A percentile compares a stretch with the other conserved stretches of the same genome.
These are phyloP conservation scores for Phytophthora brassicae DNA, from an alignment of 352 stramenopile genomes.

Conservation along the genomic window DNA sequence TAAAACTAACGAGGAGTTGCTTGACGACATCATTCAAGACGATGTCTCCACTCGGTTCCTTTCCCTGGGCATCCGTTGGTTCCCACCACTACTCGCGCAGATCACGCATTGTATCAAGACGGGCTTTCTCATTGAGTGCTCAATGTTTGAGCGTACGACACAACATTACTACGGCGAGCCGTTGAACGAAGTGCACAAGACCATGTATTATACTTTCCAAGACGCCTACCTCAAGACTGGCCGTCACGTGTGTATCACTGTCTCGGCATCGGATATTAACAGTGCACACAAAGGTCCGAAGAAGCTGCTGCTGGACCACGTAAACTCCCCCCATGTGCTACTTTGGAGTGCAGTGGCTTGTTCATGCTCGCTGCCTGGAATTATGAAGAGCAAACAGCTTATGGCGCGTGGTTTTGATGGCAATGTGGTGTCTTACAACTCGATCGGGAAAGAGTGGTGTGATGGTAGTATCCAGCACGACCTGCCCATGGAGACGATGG, in stretches of 20 bases:
- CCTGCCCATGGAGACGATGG: constrained; percentile 93
- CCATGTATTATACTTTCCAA: constrained; percentile 90
- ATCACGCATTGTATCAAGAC: constrained; percentile 89
- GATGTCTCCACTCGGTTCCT: constrained; percentile 64
- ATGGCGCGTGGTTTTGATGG: constrained; percentile 80
- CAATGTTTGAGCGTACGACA: constrained; percentile 80
- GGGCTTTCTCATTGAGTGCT: constrained; percentile 89
- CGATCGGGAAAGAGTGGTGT: constrained; percentile 92
- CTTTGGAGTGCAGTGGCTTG: constrained; percentile 90
- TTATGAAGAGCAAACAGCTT: constrained; percentile 92
- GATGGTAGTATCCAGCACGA: constrained; percentile 93
- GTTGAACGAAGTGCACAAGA: constrained; percentile 43
- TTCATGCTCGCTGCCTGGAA: constrained; percentile 90
- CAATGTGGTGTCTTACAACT: constrained; percentile 90
- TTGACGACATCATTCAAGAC: constrained; percentile 61
- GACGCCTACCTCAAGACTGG: constrained; percentile 92
- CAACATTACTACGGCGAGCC: constrained; percentile 92
- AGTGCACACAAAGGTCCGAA: constrained; percentile 72
- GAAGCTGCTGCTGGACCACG: constrained; percentile 92
- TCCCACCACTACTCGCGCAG: constrained; percentile 85
- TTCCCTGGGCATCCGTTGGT: constrained; percentile 70
- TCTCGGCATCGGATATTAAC: constrained; percentile 90
- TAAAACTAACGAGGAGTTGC: constrained; percentile 85
- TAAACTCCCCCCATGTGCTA: constrained; percentile 92
- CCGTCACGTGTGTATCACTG: constrained; percentile 94